A percentile compares a stretch with the other conserved stretches of the same genome.
Evolutionary conservation across 2,329 filamentous ascomycete genomes (phyloP).

Genomic region (Penicillium verrucosum): DNA sequence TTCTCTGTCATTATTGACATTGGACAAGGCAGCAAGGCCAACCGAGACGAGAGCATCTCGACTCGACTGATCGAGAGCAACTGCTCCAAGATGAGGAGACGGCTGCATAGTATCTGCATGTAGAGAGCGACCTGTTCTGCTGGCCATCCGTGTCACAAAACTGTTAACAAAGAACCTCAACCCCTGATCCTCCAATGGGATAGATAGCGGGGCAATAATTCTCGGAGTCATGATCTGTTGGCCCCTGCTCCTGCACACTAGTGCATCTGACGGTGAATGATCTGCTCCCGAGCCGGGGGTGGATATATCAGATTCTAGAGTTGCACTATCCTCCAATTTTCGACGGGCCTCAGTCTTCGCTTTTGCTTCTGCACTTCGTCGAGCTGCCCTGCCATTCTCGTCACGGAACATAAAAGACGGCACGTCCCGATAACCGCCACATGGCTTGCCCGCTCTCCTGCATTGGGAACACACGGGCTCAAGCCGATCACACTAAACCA

Average conservation of each 20-base stretch:
- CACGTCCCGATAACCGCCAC: slow-evolving; percentile 32
- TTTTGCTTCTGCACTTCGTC: slow-evolving; percentile 21
- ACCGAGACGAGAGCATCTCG: slow-evolving; percentile 25
- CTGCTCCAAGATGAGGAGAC: slow-evolving; percentile 3
- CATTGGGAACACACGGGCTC: slow-evolving; percentile 33
- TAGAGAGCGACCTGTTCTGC: background rate
- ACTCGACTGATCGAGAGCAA: slow-evolving; percentile 9
- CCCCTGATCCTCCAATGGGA: slow-evolving; percentile 21
- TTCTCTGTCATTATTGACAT: slow-evolving; percentile 20
- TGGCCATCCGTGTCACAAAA: slow-evolving; percentile 16
- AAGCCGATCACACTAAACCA: slow-evolving; percentile 29
- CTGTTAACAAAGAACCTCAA: slow-evolving; percentile 24
- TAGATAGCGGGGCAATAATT: slow-evolving; percentile 5
- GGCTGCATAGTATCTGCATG: background rate
- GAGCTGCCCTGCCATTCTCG: slow-evolving; percentile 28
- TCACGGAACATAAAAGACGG: slow-evolving; percentile 28
- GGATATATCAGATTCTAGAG: background rate
- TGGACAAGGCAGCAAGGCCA: slow-evolving; percentile 26
- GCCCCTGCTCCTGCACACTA: background rate
- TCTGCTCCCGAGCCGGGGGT: background rate
- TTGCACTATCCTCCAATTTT: slow-evolving; percentile 2
- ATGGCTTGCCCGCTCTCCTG: slow-evolving; percentile 27
- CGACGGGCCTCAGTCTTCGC: slow-evolving; percentile 18
- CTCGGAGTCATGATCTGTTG: background rate
- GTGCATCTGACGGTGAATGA: background rate